Base-by-base conservation (phyloP, 805 yeast genomes). In the Yarrowia sp. region DNA sequence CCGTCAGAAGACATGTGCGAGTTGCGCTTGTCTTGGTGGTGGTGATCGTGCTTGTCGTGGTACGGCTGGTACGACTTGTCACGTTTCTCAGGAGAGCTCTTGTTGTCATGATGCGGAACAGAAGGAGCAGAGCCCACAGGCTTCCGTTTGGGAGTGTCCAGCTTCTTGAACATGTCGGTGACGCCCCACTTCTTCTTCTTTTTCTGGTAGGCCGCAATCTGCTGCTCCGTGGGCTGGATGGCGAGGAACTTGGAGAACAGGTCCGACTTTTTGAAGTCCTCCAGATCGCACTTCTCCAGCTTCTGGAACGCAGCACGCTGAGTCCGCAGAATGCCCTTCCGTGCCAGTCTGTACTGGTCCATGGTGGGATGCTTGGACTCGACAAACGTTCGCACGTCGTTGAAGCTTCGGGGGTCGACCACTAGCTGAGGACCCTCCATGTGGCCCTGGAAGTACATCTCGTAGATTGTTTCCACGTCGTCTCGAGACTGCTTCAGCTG, bases 221-320 rank as follows among this genome's bases (percentile, higher is more conserved):
- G 58, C 22, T 33, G 58, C 22, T 51, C 58, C 2, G 58, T 51
- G 14, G 58, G 58, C 27, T 51, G 58, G 13, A 51, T 51, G 13
- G 58, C 58, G 6, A 51, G 35, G n/a, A 38, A 74, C 63, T 83
- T 79, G 55, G 83, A 67, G 68, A 83, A 87, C 0, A 78, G 67
- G 44, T 80, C 83, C 0, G 92, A 86, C 32, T 73, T 74, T 66
- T 83, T 83, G 71, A 89, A 90, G 6, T 77, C 81, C n/a, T 77
- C 78, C 65, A 83, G 81, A 65, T 85, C 85, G 0, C 76, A 73
- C 7, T 75, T 74, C 47, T 80, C 79, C 78, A 91, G 77, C 19
- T 78, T 72, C 9, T 77, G 72, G 65, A 76, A 82, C 0, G 84
- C 78, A 9, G 78, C 78, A 14, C 77, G 71, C 67, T 90, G 97